These are phyloP conservation scores for Tephrocybe sp. DNA, from an alignment of 768 basidiomycete genomes.

Conservation along the genomic window DNA sequence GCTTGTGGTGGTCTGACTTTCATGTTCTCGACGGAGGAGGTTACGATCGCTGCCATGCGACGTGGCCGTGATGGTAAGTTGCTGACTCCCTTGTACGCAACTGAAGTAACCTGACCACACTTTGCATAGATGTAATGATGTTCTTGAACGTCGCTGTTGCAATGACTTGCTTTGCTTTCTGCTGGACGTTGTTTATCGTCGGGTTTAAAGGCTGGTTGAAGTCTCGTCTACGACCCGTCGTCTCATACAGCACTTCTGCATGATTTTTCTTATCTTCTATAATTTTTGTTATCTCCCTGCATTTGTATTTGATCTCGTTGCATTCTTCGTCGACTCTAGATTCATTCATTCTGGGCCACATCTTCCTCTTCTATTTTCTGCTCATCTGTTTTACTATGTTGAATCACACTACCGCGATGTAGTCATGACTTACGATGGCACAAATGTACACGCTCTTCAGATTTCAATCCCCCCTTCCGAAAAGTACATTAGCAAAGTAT, in stretches of 20 bases:
- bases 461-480: constrained; percentile 8
- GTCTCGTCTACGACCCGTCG: constrained; percentile 29
- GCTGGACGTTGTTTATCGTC: constrained; percentile 77
- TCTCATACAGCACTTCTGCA: constrained; percentile 29
- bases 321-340: constrained; percentile 6
- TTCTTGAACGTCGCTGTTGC: constrained; percentile 85
- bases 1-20: constrained; percentile 88
- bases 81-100: neutral
- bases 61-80: constrained; percentile 77
- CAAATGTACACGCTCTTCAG: constrained; percentile 1
- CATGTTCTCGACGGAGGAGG: constrained; percentile 87
- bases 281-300: neutral
- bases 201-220: constrained; percentile 83
- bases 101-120: neutral
- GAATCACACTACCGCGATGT: constrained; percentile 15
- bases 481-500: constrained; percentile 34
- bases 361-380: neutral
- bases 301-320: constrained; percentile 5
- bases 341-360: neutral
- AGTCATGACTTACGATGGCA: constrained; percentile 4
- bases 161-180: constrained; percentile 82
- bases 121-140: constrained; percentile 77
- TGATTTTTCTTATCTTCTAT: constrained; percentile 3
- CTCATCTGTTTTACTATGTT: constrained; percentile 7
- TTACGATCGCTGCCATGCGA: constrained; percentile 91